These are phyloP conservation scores for Lagenaria siceraria DNA, from an alignment of 306 rosid species.

Conservation along the genomic window DNA sequence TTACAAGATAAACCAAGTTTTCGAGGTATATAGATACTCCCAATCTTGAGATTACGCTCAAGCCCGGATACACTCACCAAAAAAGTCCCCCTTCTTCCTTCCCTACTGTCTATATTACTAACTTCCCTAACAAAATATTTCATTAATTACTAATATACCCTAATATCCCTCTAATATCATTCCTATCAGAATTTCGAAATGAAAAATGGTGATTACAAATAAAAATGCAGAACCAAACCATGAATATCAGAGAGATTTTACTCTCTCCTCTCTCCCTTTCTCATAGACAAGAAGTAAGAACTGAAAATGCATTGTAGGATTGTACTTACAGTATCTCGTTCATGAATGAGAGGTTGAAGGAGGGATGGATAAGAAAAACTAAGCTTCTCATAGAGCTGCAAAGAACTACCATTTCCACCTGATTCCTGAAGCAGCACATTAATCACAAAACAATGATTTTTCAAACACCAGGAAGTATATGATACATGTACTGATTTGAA, in stretches of 20 bases:
- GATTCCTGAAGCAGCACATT: conserved; percentile 33
- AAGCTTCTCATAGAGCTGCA: conserved; percentile 73
- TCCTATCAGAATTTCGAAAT: neutral
- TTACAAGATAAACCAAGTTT: no score
- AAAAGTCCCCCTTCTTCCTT: no score
- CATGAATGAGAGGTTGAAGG: conserved; percentile 76
- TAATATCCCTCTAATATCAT: no score
- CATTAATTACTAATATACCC: no score
- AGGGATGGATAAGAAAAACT: conserved; percentile 69
- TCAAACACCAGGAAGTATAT: no score
- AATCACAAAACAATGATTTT: no score
- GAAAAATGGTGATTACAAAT: neutral
- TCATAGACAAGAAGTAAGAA: neutral
- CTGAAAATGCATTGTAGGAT: neutral
- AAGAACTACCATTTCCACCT: conserved; percentile 30
- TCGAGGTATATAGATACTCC: no score
- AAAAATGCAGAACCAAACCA: neutral
- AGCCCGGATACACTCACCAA: no score
- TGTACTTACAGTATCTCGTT: conserved; percentile 67
- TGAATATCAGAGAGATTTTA: neutral
- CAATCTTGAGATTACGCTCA: no score
- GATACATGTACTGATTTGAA: neutral
- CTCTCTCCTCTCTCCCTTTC: neutral
- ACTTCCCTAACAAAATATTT: no score
- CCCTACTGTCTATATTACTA: no score